These are phyloP conservation scores for Annulohypoxylon bovei DNA, from an alignment of 495 filamentous ascomycete species.

Conservation along the genomic window DNA sequence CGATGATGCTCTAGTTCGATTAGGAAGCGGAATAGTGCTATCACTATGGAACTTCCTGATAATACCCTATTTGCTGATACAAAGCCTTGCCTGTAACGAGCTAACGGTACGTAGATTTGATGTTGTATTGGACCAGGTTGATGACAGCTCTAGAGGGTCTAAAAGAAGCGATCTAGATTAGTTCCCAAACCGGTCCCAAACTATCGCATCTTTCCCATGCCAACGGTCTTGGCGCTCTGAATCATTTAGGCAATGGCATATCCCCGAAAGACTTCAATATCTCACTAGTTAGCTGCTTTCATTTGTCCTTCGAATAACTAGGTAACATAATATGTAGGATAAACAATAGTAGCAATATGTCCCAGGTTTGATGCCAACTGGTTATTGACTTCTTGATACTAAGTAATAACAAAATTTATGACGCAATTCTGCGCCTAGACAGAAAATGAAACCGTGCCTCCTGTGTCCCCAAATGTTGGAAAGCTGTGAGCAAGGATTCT, in stretches of 20 bases:
- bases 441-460: background rate
- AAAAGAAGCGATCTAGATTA: slow-evolving; percentile 1
- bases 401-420: background rate
- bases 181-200: slow-evolving; percentile 4
- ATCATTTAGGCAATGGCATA: background rate
- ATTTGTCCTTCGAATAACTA: no score
- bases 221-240: background rate
- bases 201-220: background rate
- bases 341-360: no score
- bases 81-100: slow-evolving; percentile 1
- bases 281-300: background rate
- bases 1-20: background rate
- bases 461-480: background rate
- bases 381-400: background rate
- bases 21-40: background rate
- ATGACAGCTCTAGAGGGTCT: background rate
- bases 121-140: slow-evolving; percentile 3
- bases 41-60: background rate
- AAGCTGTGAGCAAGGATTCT: background rate
- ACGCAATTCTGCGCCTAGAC: background rate
- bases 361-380: no score
- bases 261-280: background rate
- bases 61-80: background rate
- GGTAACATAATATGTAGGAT: no score
- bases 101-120: background rate